A percentile compares a stretch with the other conserved stretches of the same genome.
Conservation (phyloP, 2,329 filamentous ascomycete genomes). For the Colletotrichum sp. region DNA sequence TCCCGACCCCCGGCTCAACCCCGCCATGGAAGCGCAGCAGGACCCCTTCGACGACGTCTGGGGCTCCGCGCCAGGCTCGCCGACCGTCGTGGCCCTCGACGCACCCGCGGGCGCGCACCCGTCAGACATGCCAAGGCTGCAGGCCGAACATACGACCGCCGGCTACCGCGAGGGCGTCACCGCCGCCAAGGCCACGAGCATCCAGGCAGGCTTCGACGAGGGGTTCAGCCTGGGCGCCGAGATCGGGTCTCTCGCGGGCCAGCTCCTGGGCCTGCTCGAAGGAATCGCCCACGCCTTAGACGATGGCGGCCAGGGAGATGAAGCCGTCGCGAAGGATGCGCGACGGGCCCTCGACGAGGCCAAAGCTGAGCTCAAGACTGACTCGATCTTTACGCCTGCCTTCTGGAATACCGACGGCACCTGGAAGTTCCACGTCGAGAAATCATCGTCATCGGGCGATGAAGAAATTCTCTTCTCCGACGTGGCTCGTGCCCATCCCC, state of each 20-base stretch:
- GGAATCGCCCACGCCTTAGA: constrained; percentile 63
- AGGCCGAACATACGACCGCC: constrained; percentile 78
- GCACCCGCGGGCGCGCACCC: constrained; percentile 37
- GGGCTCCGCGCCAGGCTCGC: constrained; percentile 21
- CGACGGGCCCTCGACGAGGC: constrained; percentile 52
- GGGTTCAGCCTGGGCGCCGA: constrained; percentile 86
- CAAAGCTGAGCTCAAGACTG: constrained; percentile 62
- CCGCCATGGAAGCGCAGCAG: not conserved
- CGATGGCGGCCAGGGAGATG: constrained; percentile 22
- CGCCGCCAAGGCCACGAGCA: constrained; percentile 73
- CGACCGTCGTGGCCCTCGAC: not conserved
- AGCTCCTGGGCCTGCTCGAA: constrained; percentile 78
- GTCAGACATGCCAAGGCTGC: constrained; percentile 75
- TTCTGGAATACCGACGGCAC: constrained; percentile 75
- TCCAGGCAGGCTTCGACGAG: constrained; percentile 91
- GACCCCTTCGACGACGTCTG: constrained; percentile 27
- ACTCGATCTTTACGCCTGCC: constrained; percentile 66
- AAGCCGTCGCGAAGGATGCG: not conserved
- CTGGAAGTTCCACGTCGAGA: constrained; percentile 68
- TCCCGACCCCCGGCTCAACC: not conserved
- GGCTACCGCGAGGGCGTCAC: constrained; percentile 92
- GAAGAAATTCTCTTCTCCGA: constrained; percentile 61
- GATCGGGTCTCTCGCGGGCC: constrained; percentile 76
- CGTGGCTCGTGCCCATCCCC: constrained; percentile 71
- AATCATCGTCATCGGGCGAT: constrained; percentile 27